A percentile compares a stretch with the other conserved stretches of the same genome.
Conservation (phyloP, 2,329 filamentous ascomycete species). For the Raffaelea ambrosiae region DNA sequence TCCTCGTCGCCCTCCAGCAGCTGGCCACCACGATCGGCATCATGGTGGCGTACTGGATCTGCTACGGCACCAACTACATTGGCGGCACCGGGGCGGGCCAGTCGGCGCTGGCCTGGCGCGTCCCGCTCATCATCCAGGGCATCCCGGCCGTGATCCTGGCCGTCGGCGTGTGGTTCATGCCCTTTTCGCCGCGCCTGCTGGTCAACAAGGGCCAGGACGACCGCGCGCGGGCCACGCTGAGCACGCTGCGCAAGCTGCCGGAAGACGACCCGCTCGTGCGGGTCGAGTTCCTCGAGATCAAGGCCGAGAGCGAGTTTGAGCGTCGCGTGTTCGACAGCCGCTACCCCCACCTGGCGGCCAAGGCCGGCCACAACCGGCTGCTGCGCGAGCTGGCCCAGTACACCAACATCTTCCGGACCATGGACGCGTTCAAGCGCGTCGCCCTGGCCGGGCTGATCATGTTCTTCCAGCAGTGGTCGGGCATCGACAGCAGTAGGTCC, state of each 20-base stretch:
- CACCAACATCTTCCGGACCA: slow-evolving; percentile 46
- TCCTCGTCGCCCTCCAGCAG: slow-evolving; percentile 39
- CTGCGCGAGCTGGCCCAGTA: too few species aligned
- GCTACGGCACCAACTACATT: slow-evolving; percentile 58
- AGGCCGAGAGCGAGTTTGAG: slow-evolving; percentile 69
- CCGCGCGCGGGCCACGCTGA: slow-evolving; percentile 56
- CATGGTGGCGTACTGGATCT: slow-evolving; percentile 57
- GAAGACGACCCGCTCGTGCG: slow-evolving; percentile 59
- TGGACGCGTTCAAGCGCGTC: slow-evolving; percentile 59
- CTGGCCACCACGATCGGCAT: slow-evolving; percentile 53
- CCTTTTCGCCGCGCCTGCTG: slow-evolving; percentile 69
- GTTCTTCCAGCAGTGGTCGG: slow-evolving; percentile 48
- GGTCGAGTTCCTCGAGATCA: slow-evolving; percentile 76
- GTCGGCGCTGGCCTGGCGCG: slow-evolving; percentile 62
- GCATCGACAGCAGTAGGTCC: slow-evolving; percentile 31
- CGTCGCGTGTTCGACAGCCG: slow-evolving; percentile 25
- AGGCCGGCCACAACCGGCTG: too few species aligned
- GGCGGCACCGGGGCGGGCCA: slow-evolving; percentile 46
- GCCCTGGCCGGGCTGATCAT: slow-evolving; percentile 54
- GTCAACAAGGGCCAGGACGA: slow-evolving; percentile 60
- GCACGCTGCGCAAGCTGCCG: slow-evolving; percentile 53
- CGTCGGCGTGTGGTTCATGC: slow-evolving; percentile 69
- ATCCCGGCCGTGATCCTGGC: slow-evolving; percentile 58
- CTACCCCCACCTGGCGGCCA: too few species aligned
- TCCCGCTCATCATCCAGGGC: slow-evolving; percentile 65